Conservation (phyloP, 2,329 filamentous ascomycete species). For the Colletotrichum sp. region DNA sequence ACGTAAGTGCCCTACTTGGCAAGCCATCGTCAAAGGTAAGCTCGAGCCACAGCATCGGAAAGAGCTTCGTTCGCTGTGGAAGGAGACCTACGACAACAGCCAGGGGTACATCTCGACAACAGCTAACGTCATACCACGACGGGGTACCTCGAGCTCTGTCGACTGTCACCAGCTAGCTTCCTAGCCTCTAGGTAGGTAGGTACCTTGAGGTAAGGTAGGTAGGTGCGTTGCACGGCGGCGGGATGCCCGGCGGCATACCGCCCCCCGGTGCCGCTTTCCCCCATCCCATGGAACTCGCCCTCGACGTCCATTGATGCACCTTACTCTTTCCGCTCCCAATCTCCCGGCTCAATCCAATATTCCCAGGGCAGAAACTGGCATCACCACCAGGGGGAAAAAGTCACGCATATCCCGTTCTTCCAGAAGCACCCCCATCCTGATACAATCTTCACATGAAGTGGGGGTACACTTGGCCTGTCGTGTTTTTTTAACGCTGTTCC, state of each 20-base stretch:
- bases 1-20: background rate
- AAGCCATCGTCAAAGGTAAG: background rate
- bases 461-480: background rate
- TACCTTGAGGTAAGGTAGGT: background rate
- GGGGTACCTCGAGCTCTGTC: background rate
- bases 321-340: background rate
- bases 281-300: background rate
- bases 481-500: background rate
- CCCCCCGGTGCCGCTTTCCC: background rate
- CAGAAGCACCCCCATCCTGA: background rate
- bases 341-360: background rate
- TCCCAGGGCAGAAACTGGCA: background rate
- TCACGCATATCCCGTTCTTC: background rate
- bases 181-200: too few relatives aligned
- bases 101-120: background rate
- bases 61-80: background rate
- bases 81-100: background rate
- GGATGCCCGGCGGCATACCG: background rate
- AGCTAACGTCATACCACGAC: background rate
- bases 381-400: background rate
- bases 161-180: background rate
- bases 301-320: background rate
- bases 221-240: background rate
- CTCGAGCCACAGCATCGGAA: background rate
- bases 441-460: constrained; percentile 19